phyloP scores from a whole-genome alignment of 805 yeast genomes.

The Ogataea nitratoaversa region DNA sequence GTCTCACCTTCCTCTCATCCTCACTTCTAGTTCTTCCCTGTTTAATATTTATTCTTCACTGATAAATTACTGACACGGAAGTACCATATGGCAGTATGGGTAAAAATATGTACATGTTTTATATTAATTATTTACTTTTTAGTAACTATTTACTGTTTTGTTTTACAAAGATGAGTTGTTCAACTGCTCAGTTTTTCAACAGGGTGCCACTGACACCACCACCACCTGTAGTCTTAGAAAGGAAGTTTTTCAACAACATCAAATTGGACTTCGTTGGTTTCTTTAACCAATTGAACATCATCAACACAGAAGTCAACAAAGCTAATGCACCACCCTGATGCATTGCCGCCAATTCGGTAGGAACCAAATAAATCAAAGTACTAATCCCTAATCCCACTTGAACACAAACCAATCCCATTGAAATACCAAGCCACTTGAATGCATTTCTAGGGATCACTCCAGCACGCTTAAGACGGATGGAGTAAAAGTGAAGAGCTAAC shows the following conservation, averaged over 20 bases:
- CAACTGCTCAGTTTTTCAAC: not conserved
- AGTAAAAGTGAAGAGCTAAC: constrained; percentile 66
- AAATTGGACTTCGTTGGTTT: constrained; percentile 42
- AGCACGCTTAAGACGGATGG: constrained; percentile 47
- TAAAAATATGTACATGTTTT: too few species aligned
- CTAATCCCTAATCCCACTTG: constrained; percentile 86
- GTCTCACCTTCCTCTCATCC: too few species aligned
- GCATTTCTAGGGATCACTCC: constrained; percentile 62
- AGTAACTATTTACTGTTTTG: too few species aligned
- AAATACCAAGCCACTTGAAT: constrained; percentile 51
- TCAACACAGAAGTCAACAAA: constrained; percentile 72
- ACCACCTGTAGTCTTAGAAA: constrained; percentile 16
- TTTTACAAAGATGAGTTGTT: too few species aligned
- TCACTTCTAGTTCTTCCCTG: too few species aligned
- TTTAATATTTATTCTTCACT: too few species aligned
- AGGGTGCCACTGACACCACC: not conserved
- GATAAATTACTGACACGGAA: constrained; percentile 1
- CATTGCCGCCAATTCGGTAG: constrained; percentile 86
- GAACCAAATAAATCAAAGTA: constrained; percentile 84
- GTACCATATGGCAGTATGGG: not conserved
- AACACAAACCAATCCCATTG: constrained; percentile 77
- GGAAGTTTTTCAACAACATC: constrained; percentile 26
- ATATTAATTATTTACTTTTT: too few species aligned
- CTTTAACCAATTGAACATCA: constrained; percentile 53
- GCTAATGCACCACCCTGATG: constrained; percentile 98